Evolutionary conservation across 2,329 filamentous ascomycete species (phyloP).

Genomic region (Allantophomopsis lycopodina): DNA sequence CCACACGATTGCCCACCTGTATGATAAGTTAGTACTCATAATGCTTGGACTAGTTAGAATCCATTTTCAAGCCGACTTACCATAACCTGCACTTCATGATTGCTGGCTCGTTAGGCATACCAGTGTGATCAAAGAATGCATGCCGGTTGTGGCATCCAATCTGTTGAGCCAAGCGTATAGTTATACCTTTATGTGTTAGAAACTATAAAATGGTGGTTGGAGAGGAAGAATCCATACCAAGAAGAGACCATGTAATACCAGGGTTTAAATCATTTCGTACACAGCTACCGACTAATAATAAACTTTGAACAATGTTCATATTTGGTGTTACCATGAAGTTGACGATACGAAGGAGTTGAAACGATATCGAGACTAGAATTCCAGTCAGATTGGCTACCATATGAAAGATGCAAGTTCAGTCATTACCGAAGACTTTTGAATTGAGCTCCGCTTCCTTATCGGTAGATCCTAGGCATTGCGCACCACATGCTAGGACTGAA

Average conservation of each 20-base stretch:
- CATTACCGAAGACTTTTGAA: not conserved
- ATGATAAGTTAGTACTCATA: not conserved
- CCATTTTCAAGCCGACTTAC: not conserved
- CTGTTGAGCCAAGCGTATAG: slow-evolving; percentile 1
- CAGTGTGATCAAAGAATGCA: not conserved
- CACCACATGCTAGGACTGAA: slow-evolving; percentile 1
- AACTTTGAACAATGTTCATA: not conserved
- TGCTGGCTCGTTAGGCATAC: not conserved
- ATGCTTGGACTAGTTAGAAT: not conserved
- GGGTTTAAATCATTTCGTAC: slow-evolving; percentile 1
- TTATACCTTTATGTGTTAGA: not conserved
- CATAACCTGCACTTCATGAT: slow-evolving; percentile 1
- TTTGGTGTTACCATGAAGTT: slow-evolving; percentile 1
- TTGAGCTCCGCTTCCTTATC: slow-evolving; percentile 1
- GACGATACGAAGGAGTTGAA: not conserved
- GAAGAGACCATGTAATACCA: slow-evolving; percentile 1
- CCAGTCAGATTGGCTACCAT: not conserved
- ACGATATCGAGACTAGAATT: slow-evolving; percentile 1
- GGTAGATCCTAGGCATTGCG: slow-evolving; percentile 1
- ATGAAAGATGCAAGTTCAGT: not conserved
- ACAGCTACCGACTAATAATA: slow-evolving; percentile 1
- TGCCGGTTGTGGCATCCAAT: slow-evolving; percentile 1
- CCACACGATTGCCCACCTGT: slow-evolving; percentile 1
- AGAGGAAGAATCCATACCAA: not conserved
- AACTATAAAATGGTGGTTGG: not conserved